Base-by-base conservation (phyloP, 768 basidiomycete genomes). In the Boletus insuetus region DNA sequence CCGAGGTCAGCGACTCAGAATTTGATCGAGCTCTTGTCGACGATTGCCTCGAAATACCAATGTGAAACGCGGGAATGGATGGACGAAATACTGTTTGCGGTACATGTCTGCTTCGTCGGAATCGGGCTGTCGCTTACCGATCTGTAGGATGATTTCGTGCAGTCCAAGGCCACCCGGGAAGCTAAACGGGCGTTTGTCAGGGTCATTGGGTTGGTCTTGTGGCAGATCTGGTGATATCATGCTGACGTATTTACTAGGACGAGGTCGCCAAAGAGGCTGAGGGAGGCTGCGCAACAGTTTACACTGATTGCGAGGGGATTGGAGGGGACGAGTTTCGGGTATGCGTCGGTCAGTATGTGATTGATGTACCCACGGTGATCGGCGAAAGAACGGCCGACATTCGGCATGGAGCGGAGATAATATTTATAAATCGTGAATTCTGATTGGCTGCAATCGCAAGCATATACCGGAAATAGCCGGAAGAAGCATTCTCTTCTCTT, bases 281-380 rank as follows among this genome's bases (percentile, higher is more conserved):
- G 88, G 58, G 92, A 94, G 38, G 92, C 93, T 0, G 85, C 91
- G 12, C 85, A 93, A 60, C 90, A 95, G 58, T 94, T 96, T 69
- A 87, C 87, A 1, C 77, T 96, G 0, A 81, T 96, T 19, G 87
- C 91, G 12, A 74, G 93, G 64, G 93, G 93, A 3, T 70, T 94
- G 53, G 91, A 91, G 61, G 90, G 88, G 9, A 87, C 91, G 10
- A 86, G 82, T 56, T 95, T 94, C 69, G 93, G 93, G 9, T 92
- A 89, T 69, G 84, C 91, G 3, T 84, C 86, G 5, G 75, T 84
- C 49, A 76, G 77, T 35, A 82, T 83, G 80, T 83, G 14, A 35
- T 8, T 35, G 34, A 12, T 38, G 17, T 38, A 32, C 10, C 32
- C 32, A 32, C 12, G 42, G n/a, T 4, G 24, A 26, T 48, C 62